phyloP scores from a whole-genome alignment of 805 yeast species.

The Candida parachauliodes region DNA sequence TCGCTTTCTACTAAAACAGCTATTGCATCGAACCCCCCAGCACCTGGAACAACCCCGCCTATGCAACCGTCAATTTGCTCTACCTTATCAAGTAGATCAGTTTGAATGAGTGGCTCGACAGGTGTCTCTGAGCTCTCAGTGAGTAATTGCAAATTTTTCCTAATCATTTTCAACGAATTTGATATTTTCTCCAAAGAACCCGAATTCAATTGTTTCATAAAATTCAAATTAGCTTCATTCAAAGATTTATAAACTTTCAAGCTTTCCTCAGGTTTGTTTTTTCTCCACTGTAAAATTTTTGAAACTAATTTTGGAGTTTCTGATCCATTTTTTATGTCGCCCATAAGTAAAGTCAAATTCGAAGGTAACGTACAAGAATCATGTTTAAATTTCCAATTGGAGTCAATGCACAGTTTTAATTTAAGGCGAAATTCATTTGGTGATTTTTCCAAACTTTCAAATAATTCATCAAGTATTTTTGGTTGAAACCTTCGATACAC shows the following conservation, averaged over 20 bases:
- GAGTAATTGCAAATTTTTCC: slow-evolving; percentile 56
- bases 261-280: slow-evolving; percentile 48
- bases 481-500: slow-evolving; percentile 76
- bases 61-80: slow-evolving; percentile 62
- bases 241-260: slow-evolving; percentile 50
- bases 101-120: slow-evolving; percentile 83
- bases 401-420: slow-evolving; percentile 36
- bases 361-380: slow-evolving; percentile 62
- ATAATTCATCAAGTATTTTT: slow-evolving; percentile 36
- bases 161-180: slow-evolving; percentile 44
- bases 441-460: slow-evolving; percentile 16
- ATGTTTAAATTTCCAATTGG: slow-evolving; percentile 61
- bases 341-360: slow-evolving; percentile 74
- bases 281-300: slow-evolving; percentile 69
- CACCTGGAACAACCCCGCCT: slow-evolving; percentile 98
- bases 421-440: slow-evolving; percentile 7
- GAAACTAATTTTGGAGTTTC: slow-evolving; percentile 90
- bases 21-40: slow-evolving; percentile 96
- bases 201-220: slow-evolving; percentile 24
- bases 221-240: slow-evolving; percentile 56
- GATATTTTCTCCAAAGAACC: slow-evolving; percentile 21
- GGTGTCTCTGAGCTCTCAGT: slow-evolving; percentile 72
- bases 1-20: slow-evolving; percentile 59
- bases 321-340: slow-evolving; percentile 89
- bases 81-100: slow-evolving; percentile 55